Evolutionary conservation across 345 rosid genomes (phyloP).

Genomic region (Dovyalis caffra): DNA sequence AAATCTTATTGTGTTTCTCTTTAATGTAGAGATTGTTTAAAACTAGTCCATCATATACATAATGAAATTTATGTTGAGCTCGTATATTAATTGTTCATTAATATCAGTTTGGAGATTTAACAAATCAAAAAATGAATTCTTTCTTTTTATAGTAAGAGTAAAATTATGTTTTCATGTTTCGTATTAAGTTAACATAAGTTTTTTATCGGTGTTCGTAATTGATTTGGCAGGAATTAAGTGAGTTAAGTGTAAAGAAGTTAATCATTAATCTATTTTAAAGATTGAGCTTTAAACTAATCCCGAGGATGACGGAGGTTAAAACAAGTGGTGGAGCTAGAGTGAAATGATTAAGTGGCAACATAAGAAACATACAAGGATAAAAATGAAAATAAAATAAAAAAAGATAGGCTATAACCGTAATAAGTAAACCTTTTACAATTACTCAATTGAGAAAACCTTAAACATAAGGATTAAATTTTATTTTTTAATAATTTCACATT

Average conservation of each 20-base stretch:
- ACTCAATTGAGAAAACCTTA: neutral
- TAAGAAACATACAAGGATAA: too few species aligned
- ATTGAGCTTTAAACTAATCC: too few species aligned
- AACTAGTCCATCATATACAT: too few species aligned
- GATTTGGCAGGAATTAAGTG: neutral
- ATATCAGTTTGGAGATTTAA: neutral
- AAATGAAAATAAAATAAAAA: neutral
- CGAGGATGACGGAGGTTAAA: neutral
- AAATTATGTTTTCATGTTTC: neutral
- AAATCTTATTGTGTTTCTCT: too few species aligned
- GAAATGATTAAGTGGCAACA: too few species aligned
- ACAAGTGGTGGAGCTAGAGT: neutral
- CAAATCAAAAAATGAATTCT: accelerated
- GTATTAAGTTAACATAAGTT: neutral
- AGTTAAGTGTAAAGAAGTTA: too few species aligned
- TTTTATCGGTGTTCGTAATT: neutral
- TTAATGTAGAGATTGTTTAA: too few species aligned
- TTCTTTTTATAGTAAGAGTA: neutral
- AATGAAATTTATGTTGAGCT: too few species aligned
- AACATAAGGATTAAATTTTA: neutral
- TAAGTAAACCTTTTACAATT: neutral
- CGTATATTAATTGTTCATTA: too few species aligned
- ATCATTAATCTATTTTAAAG: too few species aligned
- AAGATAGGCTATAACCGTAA: too few species aligned
- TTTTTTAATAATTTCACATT: too few species aligned